These are phyloP conservation scores for Brassica balearica DNA, from an alignment of 441 rosid genomes.

Conservation along the genomic window DNA sequence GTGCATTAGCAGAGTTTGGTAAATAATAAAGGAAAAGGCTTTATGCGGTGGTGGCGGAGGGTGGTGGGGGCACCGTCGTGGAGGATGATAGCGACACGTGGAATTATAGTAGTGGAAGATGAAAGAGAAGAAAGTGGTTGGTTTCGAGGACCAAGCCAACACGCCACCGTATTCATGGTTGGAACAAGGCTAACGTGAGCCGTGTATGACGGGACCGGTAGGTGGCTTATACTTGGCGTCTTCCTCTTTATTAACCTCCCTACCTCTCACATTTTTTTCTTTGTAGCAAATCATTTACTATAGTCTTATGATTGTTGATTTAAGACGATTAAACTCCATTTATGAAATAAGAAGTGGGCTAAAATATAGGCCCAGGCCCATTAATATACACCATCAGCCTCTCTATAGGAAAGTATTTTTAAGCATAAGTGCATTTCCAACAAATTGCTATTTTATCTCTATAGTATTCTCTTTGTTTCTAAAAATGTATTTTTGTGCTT, in stretches of 20 bases:
- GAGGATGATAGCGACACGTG: conserved; percentile 43
- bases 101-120: conserved; percentile 4
- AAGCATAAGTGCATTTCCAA: too few relatives aligned
- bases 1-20: conserved; percentile 39
- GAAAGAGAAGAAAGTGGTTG: conserved; percentile 63
- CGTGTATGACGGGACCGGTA: conserved; percentile 40
- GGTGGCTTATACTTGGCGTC: conserved; percentile 43
- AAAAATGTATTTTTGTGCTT: too few relatives aligned
- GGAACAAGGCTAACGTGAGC: conserved; percentile 56
- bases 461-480: too few relatives aligned
- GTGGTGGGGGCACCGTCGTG: conserved; percentile 50
- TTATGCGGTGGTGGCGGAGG: conserved; percentile 39
- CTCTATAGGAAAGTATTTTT: neutral
- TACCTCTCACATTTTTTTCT: neutral
- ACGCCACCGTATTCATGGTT: conserved; percentile 21
- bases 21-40: neutral
- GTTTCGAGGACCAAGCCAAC: conserved; percentile 52
- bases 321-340: neutral
- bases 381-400: neutral
- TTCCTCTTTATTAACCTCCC: conserved; percentile 6
- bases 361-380: neutral
- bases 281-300: neutral
- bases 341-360: neutral
- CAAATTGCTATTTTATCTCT: too few relatives aligned
- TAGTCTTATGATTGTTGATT: neutral